These are phyloP conservation scores for Gossypium australe DNA, from an alignment of 345 rosid genomes.

Conservation along the genomic window DNA sequence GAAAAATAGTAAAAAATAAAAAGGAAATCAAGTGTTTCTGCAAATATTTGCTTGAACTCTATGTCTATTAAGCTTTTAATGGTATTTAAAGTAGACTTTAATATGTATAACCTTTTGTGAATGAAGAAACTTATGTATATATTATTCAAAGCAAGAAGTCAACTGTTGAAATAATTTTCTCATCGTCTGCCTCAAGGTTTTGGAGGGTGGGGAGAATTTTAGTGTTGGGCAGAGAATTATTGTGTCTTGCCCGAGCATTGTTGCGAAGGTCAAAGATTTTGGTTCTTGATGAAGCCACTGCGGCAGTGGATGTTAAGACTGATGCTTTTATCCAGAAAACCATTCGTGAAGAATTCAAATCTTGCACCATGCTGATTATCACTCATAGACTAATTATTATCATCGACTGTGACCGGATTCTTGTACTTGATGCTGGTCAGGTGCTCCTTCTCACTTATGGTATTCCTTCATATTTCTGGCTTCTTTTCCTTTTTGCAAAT, in stretches of 20 bases:
- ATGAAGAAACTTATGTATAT: neutral
- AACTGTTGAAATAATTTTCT: neutral
- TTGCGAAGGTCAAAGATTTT: constrained; percentile 83
- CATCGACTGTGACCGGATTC: constrained; percentile 72
- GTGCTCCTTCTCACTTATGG: constrained; percentile 27
- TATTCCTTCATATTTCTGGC: neutral
- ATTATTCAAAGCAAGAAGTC: neutral
- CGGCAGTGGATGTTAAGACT: constrained; percentile 89
- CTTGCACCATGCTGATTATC: constrained; percentile 84
- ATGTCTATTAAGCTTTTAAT: neutral
- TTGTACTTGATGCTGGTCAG: constrained; percentile 84
- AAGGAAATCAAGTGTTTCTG: neutral
- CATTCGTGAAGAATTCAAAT: constrained; percentile 78
- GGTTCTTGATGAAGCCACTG: constrained; percentile 95
- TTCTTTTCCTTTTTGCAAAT: neutral
- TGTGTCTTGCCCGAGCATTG: constrained; percentile 90
- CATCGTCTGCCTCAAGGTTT: constrained; percentile 40
- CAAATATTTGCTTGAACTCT: neutral
- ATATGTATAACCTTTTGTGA: neutral
- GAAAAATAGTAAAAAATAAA: neutral
- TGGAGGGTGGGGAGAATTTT: constrained; percentile 87
- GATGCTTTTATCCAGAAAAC: constrained; percentile 88
- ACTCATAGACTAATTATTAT: constrained; percentile 89
- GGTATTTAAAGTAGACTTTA: neutral
- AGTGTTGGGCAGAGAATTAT: constrained; percentile 86